Base-by-base conservation (phyloP, 805 yeast species). In the Saturnispora zaruensis region DNA sequence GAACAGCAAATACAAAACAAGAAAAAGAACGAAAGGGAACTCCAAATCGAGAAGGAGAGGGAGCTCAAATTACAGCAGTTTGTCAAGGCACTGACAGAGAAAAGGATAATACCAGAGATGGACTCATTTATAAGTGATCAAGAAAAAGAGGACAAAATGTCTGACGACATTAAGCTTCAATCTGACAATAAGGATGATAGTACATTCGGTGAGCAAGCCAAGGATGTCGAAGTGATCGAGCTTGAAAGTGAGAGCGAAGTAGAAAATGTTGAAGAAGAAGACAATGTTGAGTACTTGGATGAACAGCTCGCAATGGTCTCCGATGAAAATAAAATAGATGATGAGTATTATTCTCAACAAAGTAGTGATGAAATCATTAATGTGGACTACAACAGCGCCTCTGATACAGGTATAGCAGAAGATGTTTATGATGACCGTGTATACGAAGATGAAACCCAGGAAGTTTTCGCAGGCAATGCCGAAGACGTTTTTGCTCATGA, bases 1-100 rank as follows among this genome's bases (percentile, higher is more conserved):
- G 64, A 65, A 34, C 51, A 56, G 11, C 76, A 73, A 33, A 62
- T 64, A 21, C 44, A 41, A 30, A 24, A 49, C 9, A 43, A 49
- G 36, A 41, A 43, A 7, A 46, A 48, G 33, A 38, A 33, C 16
- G 25, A 38, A 2, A 47, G 40, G 40, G 46, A 46, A 32, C 14
- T 50, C 23, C 26, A 46, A 9, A 48, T 44, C 13, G 47, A 46
- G 6, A 41, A 28, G 26, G 34, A 40, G 6, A 46, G 48, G 49
- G 44, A 38, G 2, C 8, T 21, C 6, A 41, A 33, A 32, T 34
- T 47, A 11, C 23, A 30, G 5, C 24, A 16, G 16, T 47, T 47
- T 47, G 50, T 47, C 3, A 41, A 32, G 28, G 32, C 45, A 4
- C 34, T 47, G 36, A 47, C 50, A n/a, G 34, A 47, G 41, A 47